phyloP scores from a whole-genome alignment of 805 yeast genomes.

The Vanderwaltozyma yarrowii region DNA sequence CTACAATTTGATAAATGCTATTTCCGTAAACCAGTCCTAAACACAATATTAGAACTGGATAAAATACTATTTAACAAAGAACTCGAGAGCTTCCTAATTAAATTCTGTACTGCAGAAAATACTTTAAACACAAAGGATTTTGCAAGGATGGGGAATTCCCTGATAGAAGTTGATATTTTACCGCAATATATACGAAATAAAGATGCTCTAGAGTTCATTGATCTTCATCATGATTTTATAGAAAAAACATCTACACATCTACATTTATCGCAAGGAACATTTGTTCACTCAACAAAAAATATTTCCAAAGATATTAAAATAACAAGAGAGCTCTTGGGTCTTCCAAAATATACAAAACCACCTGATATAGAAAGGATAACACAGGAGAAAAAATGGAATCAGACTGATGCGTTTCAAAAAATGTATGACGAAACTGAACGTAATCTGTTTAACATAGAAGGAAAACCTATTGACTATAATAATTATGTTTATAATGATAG shows the following conservation, averaged over 20 bases:
- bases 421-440: slow-evolving; percentile 26
- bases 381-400: slow-evolving; percentile 28
- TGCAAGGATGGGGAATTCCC: slow-evolving; percentile 49
- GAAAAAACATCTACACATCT: slow-evolving; percentile 23
- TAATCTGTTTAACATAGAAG: slow-evolving; percentile 8
- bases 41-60: slow-evolving; percentile 21
- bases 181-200: slow-evolving; percentile 57
- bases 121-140: slow-evolving; percentile 10
- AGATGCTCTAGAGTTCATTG: slow-evolving; percentile 31
- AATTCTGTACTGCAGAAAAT: slow-evolving; percentile 15
- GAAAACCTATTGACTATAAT: slow-evolving; percentile 6
- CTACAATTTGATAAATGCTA: slow-evolving; percentile 36
- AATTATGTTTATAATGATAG: slow-evolving; percentile 16
- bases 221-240: slow-evolving; percentile 41
- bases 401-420: slow-evolving; percentile 27
- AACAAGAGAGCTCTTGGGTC: slow-evolving; percentile 37
- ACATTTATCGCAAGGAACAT: slow-evolving; percentile 11
- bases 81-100: slow-evolving; percentile 27
- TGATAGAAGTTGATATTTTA: slow-evolving; percentile 62
- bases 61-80: slow-evolving; percentile 24
- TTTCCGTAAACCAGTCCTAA: slow-evolving; percentile 49
- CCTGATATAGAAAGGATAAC: slow-evolving; percentile 20
- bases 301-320: slow-evolving; percentile 49
- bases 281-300: slow-evolving; percentile 40
- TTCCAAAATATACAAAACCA: slow-evolving; percentile 24